Percentiles rank a stretch among this genome's conserved stretches.
phyloP scores from a whole-genome alignment of 1,284 basidiomycete species.

The Blastosporella zonata region DNA sequence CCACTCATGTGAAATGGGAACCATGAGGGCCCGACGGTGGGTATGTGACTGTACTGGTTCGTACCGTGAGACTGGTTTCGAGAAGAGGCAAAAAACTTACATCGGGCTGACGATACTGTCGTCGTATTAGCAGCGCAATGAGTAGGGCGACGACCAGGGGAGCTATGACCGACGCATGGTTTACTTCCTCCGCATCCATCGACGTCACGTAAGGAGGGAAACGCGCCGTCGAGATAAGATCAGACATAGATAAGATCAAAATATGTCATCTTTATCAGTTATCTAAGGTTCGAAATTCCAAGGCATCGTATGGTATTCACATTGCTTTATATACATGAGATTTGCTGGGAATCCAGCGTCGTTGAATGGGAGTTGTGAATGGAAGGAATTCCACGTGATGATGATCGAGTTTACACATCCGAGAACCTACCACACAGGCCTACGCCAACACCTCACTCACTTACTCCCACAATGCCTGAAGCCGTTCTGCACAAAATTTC shows the following conservation, averaged over 20 bases:
- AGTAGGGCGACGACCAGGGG: slow-evolving; percentile 4
- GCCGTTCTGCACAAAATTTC: slow-evolving; percentile 61
- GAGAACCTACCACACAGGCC: not conserved
- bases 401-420: slow-evolving; percentile 3
- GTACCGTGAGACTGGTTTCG: not conserved
- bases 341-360: too few relatives aligned
- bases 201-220: not conserved
- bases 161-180: slow-evolving; percentile 8
- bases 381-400: slow-evolving; percentile 16
- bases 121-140: slow-evolving; percentile 1
- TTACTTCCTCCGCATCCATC: slow-evolving; percentile 6
- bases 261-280: too few relatives aligned
- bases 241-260: slow-evolving; percentile 14
- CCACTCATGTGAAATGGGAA: slow-evolving; percentile 11
- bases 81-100: slow-evolving; percentile 4
- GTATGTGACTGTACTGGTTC: slow-evolving; percentile 10
- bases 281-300: too few relatives aligned
- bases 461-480: slow-evolving; percentile 17
- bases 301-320: too few relatives aligned
- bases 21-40: slow-evolving; percentile 6
- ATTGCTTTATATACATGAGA: too few relatives aligned
- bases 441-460: not conserved
- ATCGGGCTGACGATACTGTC: not conserved
- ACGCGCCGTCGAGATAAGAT: not conserved
- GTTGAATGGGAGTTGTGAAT: not conserved